Percentiles rank a stretch among this genome's conserved stretches.
Conservation (phyloP, 306 rosid genomes). For the Acacia acuminata region DNA sequence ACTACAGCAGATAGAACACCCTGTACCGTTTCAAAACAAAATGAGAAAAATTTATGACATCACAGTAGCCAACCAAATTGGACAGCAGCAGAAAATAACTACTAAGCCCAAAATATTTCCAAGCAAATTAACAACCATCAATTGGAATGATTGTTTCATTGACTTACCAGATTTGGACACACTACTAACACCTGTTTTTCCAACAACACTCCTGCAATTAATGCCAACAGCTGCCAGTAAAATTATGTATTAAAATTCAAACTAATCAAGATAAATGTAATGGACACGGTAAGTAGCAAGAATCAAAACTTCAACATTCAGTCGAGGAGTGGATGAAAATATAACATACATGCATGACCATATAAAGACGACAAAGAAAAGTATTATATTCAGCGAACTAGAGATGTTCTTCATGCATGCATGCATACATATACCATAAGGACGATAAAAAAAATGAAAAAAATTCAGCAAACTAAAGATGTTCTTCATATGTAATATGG, state of each 20-base stretch:
- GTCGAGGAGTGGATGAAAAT: not conserved
- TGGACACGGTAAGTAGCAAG: not conserved
- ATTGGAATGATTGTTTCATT: slow-evolving; percentile 16
- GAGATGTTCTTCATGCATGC: not conserved
- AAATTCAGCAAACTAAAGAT: not conserved
- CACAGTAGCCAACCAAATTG: slow-evolving; percentile 5
- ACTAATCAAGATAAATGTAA: slow-evolving; percentile 19
- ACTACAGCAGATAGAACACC: slow-evolving; percentile 86
- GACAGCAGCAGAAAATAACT: slow-evolving; percentile 15
- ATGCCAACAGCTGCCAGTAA: slow-evolving; percentile 68
- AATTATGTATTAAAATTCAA: slow-evolving; percentile 25
- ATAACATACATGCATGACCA: not conserved
- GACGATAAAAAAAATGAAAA: not conserved
- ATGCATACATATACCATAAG: not conserved
- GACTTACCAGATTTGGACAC: slow-evolving; percentile 80
- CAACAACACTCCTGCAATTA: slow-evolving; percentile 75
- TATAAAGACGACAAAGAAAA: not conserved
- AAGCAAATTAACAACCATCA: slow-evolving; percentile 27
- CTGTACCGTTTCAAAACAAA: slow-evolving; percentile 57
- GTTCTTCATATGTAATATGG: not conserved
- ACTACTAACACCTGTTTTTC: slow-evolving; percentile 82
- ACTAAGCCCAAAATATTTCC: slow-evolving; percentile 23
- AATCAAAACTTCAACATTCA: not conserved
- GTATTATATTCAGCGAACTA: not conserved
- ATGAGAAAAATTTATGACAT: slow-evolving; percentile 8